Evolutionary conservation across 495 filamentous ascomycete genomes (phyloP).

Genomic region (Jackrogersella minutella): DNA sequence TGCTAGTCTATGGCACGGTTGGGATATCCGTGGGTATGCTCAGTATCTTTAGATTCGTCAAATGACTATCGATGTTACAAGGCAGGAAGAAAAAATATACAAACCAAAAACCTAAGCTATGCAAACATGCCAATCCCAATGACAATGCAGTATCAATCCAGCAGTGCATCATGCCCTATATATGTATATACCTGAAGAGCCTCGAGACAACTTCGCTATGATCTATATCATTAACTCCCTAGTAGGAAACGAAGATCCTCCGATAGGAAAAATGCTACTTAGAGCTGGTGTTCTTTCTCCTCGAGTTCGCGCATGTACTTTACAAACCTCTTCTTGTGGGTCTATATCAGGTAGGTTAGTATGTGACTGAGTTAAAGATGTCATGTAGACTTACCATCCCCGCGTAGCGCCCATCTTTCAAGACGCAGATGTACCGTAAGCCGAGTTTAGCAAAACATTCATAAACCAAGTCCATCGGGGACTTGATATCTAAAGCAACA

Average conservation of each 20-base stretch:
- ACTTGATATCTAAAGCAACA: conserved; percentile 84
- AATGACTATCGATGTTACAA: background rate
- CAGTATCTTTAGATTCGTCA: background rate
- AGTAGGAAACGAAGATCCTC: background rate
- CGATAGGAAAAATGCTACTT: background rate
- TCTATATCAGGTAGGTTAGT: conserved; percentile 52
- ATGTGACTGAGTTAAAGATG: background rate
- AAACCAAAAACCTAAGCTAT: background rate
- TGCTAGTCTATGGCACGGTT: background rate
- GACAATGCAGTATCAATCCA: background rate
- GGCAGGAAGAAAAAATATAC: background rate
- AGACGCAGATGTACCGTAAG: conserved; percentile 88
- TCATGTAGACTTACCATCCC: conserved; percentile 72
- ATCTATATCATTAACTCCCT: conserved; percentile 15
- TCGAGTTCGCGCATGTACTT: conserved; percentile 89
- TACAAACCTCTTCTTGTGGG: conserved; percentile 96
- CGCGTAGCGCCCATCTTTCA: conserved; percentile 82
- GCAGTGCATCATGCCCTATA: background rate
- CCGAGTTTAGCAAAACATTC: conserved; percentile 97
- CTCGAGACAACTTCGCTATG: background rate
- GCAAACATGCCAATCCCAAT: conserved; percentile 8
- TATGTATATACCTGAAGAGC: background rate
- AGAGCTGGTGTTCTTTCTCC: conserved; percentile 56
- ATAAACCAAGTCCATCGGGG: conserved; percentile 94
- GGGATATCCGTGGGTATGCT: background rate